These are phyloP conservation scores for Cairneyella variabilis DNA, from an alignment of 495 filamentous ascomycete species.

Conservation along the genomic window DNA sequence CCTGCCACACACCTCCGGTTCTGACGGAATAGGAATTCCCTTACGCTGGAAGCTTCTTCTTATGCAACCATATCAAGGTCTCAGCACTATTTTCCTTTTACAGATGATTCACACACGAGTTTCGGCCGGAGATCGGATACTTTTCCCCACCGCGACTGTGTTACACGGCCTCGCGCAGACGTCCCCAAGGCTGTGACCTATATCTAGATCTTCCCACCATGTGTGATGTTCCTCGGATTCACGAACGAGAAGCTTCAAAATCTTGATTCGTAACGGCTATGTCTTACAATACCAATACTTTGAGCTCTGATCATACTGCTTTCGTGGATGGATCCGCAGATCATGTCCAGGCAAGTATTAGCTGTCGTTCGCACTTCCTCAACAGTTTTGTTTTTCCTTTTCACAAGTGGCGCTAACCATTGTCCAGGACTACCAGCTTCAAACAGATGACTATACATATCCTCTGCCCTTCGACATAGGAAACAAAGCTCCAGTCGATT, in stretches of 20 bases:
- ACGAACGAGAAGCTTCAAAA: not conserved
- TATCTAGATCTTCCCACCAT: not conserved
- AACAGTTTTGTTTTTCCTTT: not conserved
- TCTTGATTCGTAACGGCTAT: not conserved
- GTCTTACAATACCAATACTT: not conserved
- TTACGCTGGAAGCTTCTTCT: no score
- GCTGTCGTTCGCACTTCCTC: not conserved
- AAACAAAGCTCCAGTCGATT: not conserved
- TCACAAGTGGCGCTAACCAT: not conserved
- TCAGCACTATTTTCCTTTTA: no score
- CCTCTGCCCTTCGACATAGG: not conserved
- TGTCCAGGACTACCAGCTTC: not conserved
- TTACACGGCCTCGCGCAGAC: not conserved
- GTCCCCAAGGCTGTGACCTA: not conserved
- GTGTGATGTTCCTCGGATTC: not conserved
- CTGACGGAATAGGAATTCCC: no score
- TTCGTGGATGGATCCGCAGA: not conserved
- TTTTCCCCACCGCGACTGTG: no score
- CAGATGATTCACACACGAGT: no score
- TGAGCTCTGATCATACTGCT: not conserved
- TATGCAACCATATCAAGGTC: no score
- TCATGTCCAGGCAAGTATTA: not conserved
- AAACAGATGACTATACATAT: not conserved
- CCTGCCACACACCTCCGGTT: no score
- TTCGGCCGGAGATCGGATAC: no score